phyloP scores from a whole-genome alignment of 306 rosid genomes.

The Calophaca sinica region DNA sequence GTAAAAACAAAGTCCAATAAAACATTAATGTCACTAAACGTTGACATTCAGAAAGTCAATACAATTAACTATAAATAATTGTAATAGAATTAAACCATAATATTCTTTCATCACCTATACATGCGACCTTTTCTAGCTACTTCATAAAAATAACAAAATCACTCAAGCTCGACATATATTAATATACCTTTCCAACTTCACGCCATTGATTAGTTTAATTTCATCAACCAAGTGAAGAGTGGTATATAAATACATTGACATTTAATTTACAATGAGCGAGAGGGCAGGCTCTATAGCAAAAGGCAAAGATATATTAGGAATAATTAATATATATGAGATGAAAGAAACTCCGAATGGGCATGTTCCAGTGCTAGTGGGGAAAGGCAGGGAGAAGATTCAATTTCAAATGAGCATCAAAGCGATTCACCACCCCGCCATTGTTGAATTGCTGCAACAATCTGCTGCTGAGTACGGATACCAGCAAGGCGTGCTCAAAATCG shows the following conservation, averaged over 20 bases:
- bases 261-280: no score
- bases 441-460: constrained; percentile 42
- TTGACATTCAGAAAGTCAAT: constrained; percentile 20
- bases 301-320: neutral
- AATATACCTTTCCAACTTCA: neutral
- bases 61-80: constrained; percentile 4
- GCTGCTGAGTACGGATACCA: constrained; percentile 50
- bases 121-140: neutral
- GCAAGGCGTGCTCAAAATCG: constrained; percentile 51
- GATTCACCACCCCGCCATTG: constrained; percentile 48
- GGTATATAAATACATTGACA: neutral
- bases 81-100: neutral
- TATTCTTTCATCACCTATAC: neutral
- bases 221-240: neutral
- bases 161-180: neutral
- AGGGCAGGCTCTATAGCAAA: neutral
- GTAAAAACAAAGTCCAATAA: neutral
- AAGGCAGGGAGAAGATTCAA: constrained; percentile 31
- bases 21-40: neutral
- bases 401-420: constrained; percentile 51
- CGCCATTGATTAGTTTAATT: neutral
- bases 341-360: constrained; percentile 38
- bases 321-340: neutral
- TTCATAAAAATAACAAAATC: neutral
- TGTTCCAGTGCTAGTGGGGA: constrained; percentile 55